Conservation (phyloP, 2,329 filamentous ascomycete species). For the Sporothrix schenckii region DNA sequence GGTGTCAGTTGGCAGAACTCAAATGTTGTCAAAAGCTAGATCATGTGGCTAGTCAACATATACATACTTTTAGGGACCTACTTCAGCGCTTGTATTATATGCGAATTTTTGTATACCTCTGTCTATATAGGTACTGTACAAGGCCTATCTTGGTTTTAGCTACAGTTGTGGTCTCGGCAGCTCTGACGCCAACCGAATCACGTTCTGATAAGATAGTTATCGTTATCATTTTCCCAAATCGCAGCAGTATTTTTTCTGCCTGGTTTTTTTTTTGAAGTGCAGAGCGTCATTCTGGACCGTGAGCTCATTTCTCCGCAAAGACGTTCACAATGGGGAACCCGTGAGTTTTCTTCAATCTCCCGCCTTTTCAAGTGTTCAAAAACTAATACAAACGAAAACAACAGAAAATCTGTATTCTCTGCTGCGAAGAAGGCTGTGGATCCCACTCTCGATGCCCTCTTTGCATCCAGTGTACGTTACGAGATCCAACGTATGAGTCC, state of each 20-base stretch:
- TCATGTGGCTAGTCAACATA: constrained; percentile 1
- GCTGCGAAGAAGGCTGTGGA: constrained; percentile 63
- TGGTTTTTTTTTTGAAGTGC: constrained; percentile 8
- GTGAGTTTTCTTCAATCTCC: constrained; percentile 1
- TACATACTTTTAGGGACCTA: not conserved
- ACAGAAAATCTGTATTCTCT: constrained; percentile 41
- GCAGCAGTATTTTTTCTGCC: constrained; percentile 27
- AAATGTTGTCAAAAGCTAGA: not conserved
- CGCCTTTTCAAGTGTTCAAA: not conserved
- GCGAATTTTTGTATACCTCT: not conserved
- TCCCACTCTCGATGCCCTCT: constrained; percentile 69
- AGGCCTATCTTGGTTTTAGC: not conserved
- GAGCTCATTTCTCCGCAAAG: not conserved
- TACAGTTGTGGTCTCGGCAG: not conserved
- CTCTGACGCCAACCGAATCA: not conserved
- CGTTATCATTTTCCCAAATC: constrained; percentile 26
- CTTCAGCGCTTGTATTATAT: too few species aligned
- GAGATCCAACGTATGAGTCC: not conserved
- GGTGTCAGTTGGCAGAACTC: constrained; percentile 27
- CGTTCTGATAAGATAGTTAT: constrained; percentile 27
- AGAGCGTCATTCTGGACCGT: not conserved
- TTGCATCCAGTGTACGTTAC: constrained; percentile 66
- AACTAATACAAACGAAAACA: not conserved
- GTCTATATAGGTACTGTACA: constrained; percentile 5
- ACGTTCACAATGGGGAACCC: constrained; percentile 24